Evolutionary conservation across 2,329 filamentous ascomycete genomes (phyloP).

Genomic region (Arthrobotrys iridis): DNA sequence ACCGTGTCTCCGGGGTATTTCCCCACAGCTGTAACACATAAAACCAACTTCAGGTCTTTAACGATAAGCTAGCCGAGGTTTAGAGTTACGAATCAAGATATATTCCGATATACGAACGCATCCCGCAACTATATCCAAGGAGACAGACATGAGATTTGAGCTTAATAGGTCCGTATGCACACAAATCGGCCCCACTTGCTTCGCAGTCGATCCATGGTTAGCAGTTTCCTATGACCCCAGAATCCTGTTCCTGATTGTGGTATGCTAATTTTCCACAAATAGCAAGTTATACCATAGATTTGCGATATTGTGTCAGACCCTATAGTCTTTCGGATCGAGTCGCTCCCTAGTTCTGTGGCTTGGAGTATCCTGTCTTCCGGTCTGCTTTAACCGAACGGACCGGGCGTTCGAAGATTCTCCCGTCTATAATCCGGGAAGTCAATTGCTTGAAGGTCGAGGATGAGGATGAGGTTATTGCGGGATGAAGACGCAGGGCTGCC

Average conservation of each 20-base stretch:
- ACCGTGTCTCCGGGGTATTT: constrained; percentile 42
- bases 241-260: neutral
- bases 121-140: neutral
- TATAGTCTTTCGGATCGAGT: constrained; percentile 32
- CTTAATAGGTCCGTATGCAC: constrained; percentile 1
- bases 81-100: neutral
- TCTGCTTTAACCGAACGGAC: constrained; percentile 14
- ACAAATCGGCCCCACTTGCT: neutral
- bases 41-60: constrained; percentile 1
- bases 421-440: too few species aligned
- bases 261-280: constrained; percentile 46
- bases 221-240: neutral
- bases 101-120: neutral
- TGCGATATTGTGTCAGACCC: neutral
- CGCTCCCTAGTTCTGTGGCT: constrained; percentile 12
- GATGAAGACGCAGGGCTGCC: neutral
- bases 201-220: constrained; percentile 17
- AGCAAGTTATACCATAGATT: constrained; percentile 8
- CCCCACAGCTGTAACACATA: constrained; percentile 42
- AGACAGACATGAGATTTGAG: constrained; percentile 13
- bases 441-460: neutral
- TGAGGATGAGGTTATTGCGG: neutral
- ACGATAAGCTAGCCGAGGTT: constrained; percentile 23
- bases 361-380: constrained; percentile 3
- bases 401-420: constrained; percentile 15